Evolutionary conservation across 805 yeast species (phyloP), one percentile per base, ranked within the genome.

Genomic region (Yamadazyma insecticola): DNA sequence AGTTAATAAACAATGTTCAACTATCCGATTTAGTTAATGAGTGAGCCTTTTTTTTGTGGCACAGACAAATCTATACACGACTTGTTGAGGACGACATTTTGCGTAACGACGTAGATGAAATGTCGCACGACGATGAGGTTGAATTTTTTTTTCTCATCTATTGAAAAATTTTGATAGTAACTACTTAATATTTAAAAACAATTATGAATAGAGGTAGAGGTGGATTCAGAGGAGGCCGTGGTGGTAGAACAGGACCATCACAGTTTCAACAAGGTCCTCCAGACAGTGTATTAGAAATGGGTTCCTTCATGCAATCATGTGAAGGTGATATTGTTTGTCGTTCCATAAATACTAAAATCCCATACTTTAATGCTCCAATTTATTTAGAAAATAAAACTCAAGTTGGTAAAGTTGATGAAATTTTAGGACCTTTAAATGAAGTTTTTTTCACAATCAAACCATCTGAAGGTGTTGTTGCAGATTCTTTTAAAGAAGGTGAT

Each of bases 351-450:
- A 78, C 87, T 36, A 90, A 90, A 70, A 72, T 92, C 47, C 98
- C 99, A 52, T 92, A 90, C 62, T 92, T 92, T 76, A 92, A 92
- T 66, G 99, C 99, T 16, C 98, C 98, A 57, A 89, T 92, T 50
- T 92, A 82, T 60, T 74, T 92, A 48, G 97, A 92, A 60, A 90
- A 92, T 73, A 92, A 92, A 64, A 82, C 95, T 16, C 92, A 83
- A 55, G 80, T 92, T 28, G 99, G 99, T 51, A 92, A 92, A 62
- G 95, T 92, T 37, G 99, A 92, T 59, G 99, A 92, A 71, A 92
- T 92, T 42, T 74, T 92, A 47, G 99, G 99, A 30, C 97, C 98
- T 28, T 67, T 92, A 57, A 92, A 92, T 57, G 98, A 92, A 65
- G 97, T 92, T n/a, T 90, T 75, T 57, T 92, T 92, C 74, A 92